Evolutionary conservation across 129 eudicot species (phyloP).

Genomic region (Escallonia rubra): DNA sequence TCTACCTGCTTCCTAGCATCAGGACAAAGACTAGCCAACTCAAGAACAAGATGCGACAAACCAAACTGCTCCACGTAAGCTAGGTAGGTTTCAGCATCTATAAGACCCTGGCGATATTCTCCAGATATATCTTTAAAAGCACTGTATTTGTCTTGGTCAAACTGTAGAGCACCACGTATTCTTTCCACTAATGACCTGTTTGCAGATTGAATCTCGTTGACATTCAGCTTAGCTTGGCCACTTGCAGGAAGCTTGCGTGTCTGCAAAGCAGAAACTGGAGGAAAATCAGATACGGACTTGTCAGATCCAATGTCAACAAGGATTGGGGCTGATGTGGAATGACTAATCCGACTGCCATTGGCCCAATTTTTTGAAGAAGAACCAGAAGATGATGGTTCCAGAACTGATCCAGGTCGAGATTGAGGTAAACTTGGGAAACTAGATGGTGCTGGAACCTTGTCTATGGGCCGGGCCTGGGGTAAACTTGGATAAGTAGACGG

Average conservation of each 20-base stretch:
- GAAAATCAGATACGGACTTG: conserved; percentile 49
- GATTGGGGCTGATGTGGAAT: conserved; percentile 83
- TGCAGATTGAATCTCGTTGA: conserved; percentile 61
- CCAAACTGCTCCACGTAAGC: conserved; percentile 76
- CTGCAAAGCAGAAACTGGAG: conserved; percentile 77
- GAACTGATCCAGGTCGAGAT: conserved; percentile 8
- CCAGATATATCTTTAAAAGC: conserved; percentile 68
- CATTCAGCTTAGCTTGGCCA: conserved; percentile 22
- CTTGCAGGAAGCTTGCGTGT: conserved; percentile 27
- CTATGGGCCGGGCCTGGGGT: conserved; percentile 18
- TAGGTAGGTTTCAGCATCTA: conserved; percentile 68
- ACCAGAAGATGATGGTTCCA: conserved; percentile 23
- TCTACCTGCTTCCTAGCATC: conserved; percentile 65
- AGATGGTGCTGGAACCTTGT: conserved; percentile 19
- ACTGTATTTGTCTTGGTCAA: conserved; percentile 60
- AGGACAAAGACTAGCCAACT: conserved; percentile 79
- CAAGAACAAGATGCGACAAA: conserved; percentile 87
- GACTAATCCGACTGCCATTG: conserved; percentile 35
- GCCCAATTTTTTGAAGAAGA: conserved; percentile 37
- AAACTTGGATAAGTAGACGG: conserved; percentile 22
- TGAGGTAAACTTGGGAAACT: conserved; percentile 32
- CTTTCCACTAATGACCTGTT: conserved; percentile 85
- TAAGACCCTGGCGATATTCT: conserved; percentile 62
- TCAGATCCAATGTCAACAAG: conserved; percentile 44
- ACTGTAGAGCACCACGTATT: conserved; percentile 51